phyloP scores from a whole-genome alignment of 2,329 filamentous ascomycete species.

The Colletotrichum magnum region DNA sequence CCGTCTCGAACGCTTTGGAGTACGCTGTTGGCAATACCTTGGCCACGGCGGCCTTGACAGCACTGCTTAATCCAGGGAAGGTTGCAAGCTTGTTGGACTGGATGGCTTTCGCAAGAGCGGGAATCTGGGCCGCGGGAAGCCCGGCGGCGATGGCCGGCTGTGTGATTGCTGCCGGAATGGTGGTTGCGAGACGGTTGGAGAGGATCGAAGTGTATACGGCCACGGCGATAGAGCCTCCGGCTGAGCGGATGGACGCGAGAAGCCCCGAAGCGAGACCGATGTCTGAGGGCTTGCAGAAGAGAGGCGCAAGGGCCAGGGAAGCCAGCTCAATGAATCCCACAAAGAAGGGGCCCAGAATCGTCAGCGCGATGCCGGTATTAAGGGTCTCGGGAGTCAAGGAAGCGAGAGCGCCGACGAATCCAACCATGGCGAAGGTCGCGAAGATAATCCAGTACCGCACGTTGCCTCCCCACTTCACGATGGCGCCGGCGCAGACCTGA shows the following conservation, averaged over 20 bases:
- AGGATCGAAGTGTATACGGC: conserved; percentile 58
- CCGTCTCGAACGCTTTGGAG: conserved; percentile 56
- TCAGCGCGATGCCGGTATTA: conserved; percentile 51
- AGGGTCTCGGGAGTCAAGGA: conserved; percentile 50
- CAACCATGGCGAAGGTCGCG: conserved; percentile 54
- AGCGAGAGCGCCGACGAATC: conserved; percentile 51
- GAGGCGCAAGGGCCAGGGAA: conserved; percentile 51
- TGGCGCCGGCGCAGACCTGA: conserved; percentile 50
- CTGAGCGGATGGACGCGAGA: conserved; percentile 56
- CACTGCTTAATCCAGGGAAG: conserved; percentile 50
- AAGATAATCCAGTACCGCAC: conserved; percentile 54
- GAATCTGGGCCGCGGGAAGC: conserved; percentile 48
- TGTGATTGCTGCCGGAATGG: conserved; percentile 50
- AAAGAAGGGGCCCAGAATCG: conserved; percentile 54
- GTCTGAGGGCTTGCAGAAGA: conserved; percentile 55
- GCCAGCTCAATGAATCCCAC: conserved; percentile 54
- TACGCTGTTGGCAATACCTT: conserved; percentile 52
- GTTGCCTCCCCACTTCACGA: conserved; percentile 52
- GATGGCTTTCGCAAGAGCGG: conserved; percentile 52
- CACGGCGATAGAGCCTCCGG: conserved; percentile 53
- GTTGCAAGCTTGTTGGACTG: conserved; percentile 50
- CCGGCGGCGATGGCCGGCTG: conserved; percentile 54
- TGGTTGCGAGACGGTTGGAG: conserved; percentile 52
- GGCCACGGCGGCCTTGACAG: conserved; percentile 49
- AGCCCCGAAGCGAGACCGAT: conserved; percentile 58